A percentile compares a stretch with the other conserved stretches of the same genome.
phyloP scores from a whole-genome alignment of 768 basidiomycete genomes.

The Trametes elegans region DNA sequence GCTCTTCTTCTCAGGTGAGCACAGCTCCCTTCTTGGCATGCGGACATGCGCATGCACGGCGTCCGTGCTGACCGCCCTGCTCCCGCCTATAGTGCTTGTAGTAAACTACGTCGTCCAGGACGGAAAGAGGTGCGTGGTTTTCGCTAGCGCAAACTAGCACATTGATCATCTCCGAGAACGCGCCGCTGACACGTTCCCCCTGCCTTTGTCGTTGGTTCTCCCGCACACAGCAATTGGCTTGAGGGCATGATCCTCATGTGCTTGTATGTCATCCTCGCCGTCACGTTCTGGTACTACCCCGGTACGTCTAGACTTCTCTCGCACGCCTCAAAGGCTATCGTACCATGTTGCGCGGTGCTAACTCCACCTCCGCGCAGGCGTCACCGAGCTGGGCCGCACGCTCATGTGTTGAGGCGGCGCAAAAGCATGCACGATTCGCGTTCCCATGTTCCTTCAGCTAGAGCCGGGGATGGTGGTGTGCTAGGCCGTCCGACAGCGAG shows the following conservation, averaged over 20 bases:
- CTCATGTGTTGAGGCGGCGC: not conserved
- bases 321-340: not conserved
- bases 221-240: constrained; percentile 77
- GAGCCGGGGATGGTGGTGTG: too few species aligned
- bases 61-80: constrained; percentile 38
- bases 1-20: constrained; percentile 44
- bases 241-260: constrained; percentile 80
- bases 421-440: not conserved
- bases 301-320: constrained; percentile 29
- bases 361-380: constrained; percentile 7
- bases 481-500: too few species aligned
- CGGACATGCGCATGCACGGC: not conserved
- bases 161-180: not conserved
- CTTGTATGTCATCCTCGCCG: constrained; percentile 54
- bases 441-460: too few species aligned
- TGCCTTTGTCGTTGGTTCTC: too few species aligned
- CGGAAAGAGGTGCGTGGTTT: constrained; percentile 54
- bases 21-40: not conserved
- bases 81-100: constrained; percentile 23
- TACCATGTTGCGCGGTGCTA: not conserved
- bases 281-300: constrained; percentile 54
- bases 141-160: too few species aligned
- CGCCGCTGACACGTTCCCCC: not conserved
- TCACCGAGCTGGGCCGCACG: constrained; percentile 5
- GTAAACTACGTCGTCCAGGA: constrained; percentile 86